Percentiles rank a stretch among this genome's conserved stretches.
These are phyloP conservation scores for Immersiella caudata DNA, from an alignment of 495 filamentous ascomycete species.

Conservation along the genomic window DNA sequence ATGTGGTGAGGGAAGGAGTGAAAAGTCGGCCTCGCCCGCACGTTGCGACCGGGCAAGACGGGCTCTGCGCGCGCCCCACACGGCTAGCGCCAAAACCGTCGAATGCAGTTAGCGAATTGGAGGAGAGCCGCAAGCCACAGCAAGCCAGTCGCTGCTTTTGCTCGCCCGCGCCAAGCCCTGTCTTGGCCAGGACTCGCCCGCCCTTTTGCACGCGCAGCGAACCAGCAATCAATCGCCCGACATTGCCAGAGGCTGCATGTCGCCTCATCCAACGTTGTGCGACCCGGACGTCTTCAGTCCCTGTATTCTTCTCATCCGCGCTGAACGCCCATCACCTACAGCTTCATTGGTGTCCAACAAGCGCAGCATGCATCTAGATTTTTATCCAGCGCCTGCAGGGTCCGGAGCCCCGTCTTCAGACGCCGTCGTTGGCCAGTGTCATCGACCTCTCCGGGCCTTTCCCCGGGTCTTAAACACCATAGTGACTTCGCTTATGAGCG, in stretches of 20 bases:
- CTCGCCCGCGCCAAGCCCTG: slow-evolving; percentile 12
- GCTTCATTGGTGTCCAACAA: background rate
- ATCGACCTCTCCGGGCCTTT: background rate
- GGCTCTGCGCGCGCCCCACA: background rate
- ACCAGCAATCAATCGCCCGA: slow-evolving; percentile 11
- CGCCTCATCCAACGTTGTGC: slow-evolving; percentile 17
- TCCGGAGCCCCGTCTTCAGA: background rate
- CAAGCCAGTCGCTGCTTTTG: background rate
- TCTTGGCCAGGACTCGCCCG: background rate
- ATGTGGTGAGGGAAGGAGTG: slow-evolving; percentile 14
- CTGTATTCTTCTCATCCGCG: slow-evolving; percentile 1
- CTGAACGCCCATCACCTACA: slow-evolving; percentile 2
- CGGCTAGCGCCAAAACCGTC: slow-evolving; percentile 13
- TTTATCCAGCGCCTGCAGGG: background rate
- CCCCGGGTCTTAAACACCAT: background rate
- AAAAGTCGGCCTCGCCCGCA: slow-evolving; percentile 10
- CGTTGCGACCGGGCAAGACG: slow-evolving; percentile 12
- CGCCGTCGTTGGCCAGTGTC: background rate
- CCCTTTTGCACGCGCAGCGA: slow-evolving; percentile 2
- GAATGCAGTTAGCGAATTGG: slow-evolving; percentile 15
- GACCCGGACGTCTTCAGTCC: background rate
- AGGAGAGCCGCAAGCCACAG: slow-evolving; percentile 17
- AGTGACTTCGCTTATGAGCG: background rate
- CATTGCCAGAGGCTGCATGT: slow-evolving; percentile 7
- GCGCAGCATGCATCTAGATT: background rate